Evolutionary conservation across 192 early-diverging fungal species (phyloP).

Genomic region (Chytriomyces hyalinus): DNA sequence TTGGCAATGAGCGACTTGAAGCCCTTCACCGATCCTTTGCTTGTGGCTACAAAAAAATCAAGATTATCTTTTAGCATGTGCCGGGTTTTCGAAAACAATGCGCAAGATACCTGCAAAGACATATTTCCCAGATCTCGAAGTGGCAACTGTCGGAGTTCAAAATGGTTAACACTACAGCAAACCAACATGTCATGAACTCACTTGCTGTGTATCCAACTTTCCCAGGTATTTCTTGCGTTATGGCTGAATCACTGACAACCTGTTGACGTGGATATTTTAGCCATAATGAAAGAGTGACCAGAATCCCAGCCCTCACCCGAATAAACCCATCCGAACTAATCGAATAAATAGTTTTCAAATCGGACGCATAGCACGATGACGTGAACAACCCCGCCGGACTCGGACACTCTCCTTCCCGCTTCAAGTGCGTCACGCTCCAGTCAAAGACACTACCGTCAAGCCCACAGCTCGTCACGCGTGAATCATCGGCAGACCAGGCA

Average conservation of each 20-base stretch:
- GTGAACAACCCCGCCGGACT: constrained; percentile 28
- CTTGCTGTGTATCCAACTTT: constrained; percentile 36
- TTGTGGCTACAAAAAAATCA: constrained; percentile 38
- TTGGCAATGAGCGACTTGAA: constrained; percentile 51
- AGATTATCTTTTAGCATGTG: neutral
- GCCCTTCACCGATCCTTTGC: constrained; percentile 46
- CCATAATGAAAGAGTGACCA: neutral
- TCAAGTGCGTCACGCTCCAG: constrained; percentile 49
- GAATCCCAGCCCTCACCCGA: constrained; percentile 10
- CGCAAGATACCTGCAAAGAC: constrained; percentile 38
- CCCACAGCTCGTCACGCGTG: constrained; percentile 52
- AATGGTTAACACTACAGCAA: neutral
- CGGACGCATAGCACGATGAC: constrained; percentile 42
- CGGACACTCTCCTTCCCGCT: constrained; percentile 46
- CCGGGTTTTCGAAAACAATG: neutral
- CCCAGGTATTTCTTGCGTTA: constrained; percentile 38
- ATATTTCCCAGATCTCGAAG: constrained; percentile 40
- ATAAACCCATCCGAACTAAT: constrained; percentile 46
- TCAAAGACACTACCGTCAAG: constrained; percentile 57
- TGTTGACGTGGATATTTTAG: neutral
- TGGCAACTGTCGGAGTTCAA: constrained; percentile 25
- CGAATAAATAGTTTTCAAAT: constrained; percentile 49
- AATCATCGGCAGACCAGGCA: constrained; percentile 61
- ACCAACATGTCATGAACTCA: neutral
- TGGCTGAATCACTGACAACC: constrained; percentile 46